Percentiles rank a stretch among this genome's conserved stretches.
Evolutionary conservation across 192 early-diverging fungal species (phyloP).

Genomic region (Linnemannia elongata): DNA sequence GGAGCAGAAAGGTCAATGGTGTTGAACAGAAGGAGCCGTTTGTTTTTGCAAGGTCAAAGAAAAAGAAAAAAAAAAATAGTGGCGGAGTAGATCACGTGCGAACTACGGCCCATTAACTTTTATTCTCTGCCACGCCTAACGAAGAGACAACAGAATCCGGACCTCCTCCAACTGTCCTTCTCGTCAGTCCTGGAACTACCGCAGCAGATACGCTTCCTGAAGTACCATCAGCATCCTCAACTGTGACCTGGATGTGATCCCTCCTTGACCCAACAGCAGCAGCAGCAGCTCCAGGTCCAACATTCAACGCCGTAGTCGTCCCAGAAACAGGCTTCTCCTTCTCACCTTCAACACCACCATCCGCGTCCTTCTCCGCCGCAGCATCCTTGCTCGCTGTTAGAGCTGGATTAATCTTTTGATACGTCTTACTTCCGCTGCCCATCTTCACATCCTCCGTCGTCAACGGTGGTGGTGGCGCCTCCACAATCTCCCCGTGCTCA

Average conservation of each 20-base stretch:
- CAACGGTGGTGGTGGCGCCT: conserved; percentile 21
- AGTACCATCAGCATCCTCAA: conserved; percentile 6
- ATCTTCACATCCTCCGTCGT: conserved; percentile 47
- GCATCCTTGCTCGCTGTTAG: background rate
- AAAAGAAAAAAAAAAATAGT: too few species aligned
- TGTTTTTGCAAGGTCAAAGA: too few species aligned
- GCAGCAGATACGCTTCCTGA: background rate
- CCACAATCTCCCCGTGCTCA: background rate
- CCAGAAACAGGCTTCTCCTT: background rate
- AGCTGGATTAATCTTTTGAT: conserved; percentile 16
- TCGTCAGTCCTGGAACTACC: background rate
- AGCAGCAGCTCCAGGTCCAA: too few species aligned
- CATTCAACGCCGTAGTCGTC: background rate
- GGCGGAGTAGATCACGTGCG: background rate
- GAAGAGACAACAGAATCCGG: background rate
- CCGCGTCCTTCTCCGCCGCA: background rate
- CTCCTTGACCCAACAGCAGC: background rate
- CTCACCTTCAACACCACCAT: background rate
- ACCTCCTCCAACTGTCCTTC: conserved; percentile 2
- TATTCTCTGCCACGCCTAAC: background rate
- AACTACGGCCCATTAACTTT: background rate
- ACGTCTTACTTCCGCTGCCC: conserved; percentile 38
- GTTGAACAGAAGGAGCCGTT: too few species aligned
- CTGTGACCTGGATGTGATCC: conserved; percentile 29
- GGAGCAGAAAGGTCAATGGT: too few species aligned